Conservation (phyloP, 202 grass and related monocot genomes). For the Saccharum hybrid region DNA sequence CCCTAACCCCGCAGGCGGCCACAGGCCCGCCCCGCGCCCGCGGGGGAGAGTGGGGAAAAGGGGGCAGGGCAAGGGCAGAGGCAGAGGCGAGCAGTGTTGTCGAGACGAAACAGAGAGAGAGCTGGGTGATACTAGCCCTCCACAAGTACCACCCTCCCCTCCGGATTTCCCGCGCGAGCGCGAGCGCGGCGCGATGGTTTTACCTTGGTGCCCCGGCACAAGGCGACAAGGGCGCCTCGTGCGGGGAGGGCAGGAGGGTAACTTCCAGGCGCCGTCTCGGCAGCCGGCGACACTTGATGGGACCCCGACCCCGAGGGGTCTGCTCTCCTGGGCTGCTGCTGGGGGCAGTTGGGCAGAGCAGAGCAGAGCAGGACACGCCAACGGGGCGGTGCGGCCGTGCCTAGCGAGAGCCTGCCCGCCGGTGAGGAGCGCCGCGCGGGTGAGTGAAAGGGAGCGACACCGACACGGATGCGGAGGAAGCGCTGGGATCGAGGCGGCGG, state of each 20-base stretch:
- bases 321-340: background rate
- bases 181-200: conserved; percentile 29
- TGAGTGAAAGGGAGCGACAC: background rate
- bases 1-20: conserved; percentile 37
- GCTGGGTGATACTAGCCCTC: no score
- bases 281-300: conserved; percentile 34
- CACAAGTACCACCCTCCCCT: conserved; percentile 16
- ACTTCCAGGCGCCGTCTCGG: conserved; percentile 35
- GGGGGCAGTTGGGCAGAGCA: background rate
- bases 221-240: background rate
- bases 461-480: conserved; percentile 9
- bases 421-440: background rate
- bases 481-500: conserved; percentile 12
- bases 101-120: conserved; percentile 23
- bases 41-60: background rate
- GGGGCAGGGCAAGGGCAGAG: background rate
- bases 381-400: no score
- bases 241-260: conserved; percentile 18
- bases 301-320: no score
- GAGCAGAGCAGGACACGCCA: no score
- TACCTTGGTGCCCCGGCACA: conserved; percentile 24
- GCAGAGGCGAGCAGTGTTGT: background rate
- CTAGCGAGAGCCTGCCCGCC: background rate
- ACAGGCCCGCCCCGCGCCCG: background rate
- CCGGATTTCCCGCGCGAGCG: conserved; percentile 68